Conservation (phyloP, 176 grass and related monocot species). For the Oryza glaberrima region DNA sequence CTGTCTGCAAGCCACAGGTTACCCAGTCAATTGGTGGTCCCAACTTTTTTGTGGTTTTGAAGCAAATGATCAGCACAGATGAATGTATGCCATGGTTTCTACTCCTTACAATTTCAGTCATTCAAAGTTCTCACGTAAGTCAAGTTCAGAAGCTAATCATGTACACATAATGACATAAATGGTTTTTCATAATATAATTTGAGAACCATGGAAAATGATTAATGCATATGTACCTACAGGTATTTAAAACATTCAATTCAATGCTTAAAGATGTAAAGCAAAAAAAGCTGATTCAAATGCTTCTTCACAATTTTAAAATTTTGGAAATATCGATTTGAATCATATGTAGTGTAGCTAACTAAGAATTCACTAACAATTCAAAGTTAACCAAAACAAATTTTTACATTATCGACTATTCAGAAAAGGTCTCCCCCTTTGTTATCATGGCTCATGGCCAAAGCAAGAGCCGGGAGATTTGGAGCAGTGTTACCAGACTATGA, state of each 20-base stretch:
- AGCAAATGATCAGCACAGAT: neutral
- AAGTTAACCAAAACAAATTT: neutral
- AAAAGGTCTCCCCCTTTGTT: neutral
- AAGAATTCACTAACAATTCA: neutral
- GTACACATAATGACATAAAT: neutral
- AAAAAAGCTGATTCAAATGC: neutral
- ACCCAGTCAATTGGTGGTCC: neutral
- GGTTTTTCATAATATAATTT: neutral
- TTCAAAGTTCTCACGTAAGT: neutral
- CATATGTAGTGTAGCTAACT: neutral
- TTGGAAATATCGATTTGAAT: neutral
- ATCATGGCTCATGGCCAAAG: neutral
- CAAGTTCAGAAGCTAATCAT: neutral
- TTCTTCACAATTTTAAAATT: neutral
- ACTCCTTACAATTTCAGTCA: neutral
- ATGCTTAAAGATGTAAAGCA: neutral
- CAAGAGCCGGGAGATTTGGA: neutral
- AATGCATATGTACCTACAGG: neutral
- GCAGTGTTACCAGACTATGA: neutral
- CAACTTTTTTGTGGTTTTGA: neutral
- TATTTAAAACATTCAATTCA: neutral
- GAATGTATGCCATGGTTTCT: neutral
- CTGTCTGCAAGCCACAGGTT: neutral
- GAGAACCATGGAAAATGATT: neutral
- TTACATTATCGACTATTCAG: neutral